These are phyloP conservation scores for Cyclotella choctawhatcheeana DNA, from an alignment of 108 stramenopile species.

Conservation along the genomic window DNA sequence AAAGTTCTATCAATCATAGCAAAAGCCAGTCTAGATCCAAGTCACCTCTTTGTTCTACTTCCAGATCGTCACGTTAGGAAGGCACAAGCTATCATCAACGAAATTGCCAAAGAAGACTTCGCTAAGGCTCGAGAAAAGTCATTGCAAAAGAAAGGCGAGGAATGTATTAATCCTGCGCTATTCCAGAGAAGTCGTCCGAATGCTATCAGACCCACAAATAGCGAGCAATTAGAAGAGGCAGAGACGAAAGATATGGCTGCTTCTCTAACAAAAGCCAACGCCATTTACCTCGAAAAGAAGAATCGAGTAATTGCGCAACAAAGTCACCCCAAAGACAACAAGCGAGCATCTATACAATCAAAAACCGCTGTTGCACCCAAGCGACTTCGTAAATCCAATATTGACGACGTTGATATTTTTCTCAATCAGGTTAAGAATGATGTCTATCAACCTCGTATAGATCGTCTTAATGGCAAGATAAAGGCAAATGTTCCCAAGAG, in stretches of 20 bases:
- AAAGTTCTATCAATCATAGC: conserved; percentile 29
- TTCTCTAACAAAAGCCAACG: conserved; percentile 1
- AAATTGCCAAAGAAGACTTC: conserved; percentile 1
- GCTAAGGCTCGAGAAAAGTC: neutral
- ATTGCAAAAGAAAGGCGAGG: neutral
- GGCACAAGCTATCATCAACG: conserved; percentile 11
- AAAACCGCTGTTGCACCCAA: neutral
- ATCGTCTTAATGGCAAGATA: neutral
- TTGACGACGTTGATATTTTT: neutral
- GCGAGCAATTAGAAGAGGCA: neutral
- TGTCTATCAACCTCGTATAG: neutral
- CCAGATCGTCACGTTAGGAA: conserved; percentile 33
- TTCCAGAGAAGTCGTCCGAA: conserved; percentile 5
- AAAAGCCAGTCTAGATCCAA: conserved; percentile 11
- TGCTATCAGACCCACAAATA: too few species aligned
- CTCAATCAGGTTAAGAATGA: neutral
- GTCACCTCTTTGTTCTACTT: conserved; percentile 28
- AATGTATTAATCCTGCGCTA: neutral
- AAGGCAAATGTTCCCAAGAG: conserved; percentile 1
- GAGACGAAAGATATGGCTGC: neutral
- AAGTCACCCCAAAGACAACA: neutral
- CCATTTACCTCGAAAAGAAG: neutral
- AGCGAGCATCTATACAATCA: neutral
- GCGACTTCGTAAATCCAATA: neutral
- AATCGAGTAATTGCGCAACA: neutral